Evolutionary conservation across 257 asterid species (phyloP), one percentile per base, ranked within the genome.

Genomic region (Pogostemon cablin): DNA sequence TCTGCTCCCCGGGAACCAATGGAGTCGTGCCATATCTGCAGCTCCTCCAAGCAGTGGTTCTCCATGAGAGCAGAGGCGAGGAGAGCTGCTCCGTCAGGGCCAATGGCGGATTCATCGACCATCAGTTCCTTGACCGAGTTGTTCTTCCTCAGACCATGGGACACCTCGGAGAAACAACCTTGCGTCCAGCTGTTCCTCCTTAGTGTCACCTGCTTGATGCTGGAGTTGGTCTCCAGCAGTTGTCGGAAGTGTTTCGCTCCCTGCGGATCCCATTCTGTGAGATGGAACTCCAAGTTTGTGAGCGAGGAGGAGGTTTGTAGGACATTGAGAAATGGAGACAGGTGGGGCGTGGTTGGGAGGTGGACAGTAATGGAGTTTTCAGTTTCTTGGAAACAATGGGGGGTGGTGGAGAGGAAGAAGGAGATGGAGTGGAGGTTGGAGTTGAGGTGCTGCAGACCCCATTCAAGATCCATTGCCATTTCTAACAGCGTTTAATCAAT

Each of bases 11-110:
- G 80, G 0, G 88, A 72, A 9, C 96, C 96, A 64, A 92, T 85
- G 0, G 96, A 89, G 81, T 91, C 96, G 41, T 84, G 93, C 96
- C 93, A 89, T 76, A 89, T 83, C 39, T 86, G 90, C 77, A 91
- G 69, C 67, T 86, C 93, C 59, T 89, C 89, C 60, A 91, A 76
- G 76, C 67, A 68, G 5, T 68, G 71, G 46, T 91, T 91, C 2
- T 78, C 82, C 80, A 61, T 81, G 0, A 91, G 86, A 62, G 91
- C 91, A 4, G 89, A 76, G 49, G 98, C 95, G 6, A 91, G 47
- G 9, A 72, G 4, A 0, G 59, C 43, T 42, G 92, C 96, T 41
- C 98, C 98, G 38, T 75, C 58, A 0, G 96, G 41, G 0, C 96
- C 96, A 50, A 92, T 82, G 2, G 90, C 72, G 8, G 98, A 89